Evolutionary conservation across 768 basidiomycete species (phyloP), one percentile per base, ranked within the genome.

Genomic region (Boletus coccyginus): DNA sequence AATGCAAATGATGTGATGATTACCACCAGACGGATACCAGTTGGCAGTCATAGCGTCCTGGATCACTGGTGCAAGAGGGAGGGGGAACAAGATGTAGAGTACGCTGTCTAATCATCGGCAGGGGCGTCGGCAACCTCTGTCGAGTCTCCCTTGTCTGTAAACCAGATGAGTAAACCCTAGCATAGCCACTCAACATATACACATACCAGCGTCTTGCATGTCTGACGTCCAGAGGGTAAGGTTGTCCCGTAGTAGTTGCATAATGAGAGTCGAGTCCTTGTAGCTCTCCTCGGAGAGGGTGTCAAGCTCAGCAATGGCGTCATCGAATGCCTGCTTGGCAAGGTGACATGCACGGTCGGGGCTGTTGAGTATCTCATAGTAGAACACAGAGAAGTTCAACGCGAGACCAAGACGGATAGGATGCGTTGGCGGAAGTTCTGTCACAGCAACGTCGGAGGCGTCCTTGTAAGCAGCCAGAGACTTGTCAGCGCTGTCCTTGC

Each of bases 321-420:
- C 95, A 62, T 98, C 95, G 75, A 98, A 98, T 9, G 96, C 95
- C 76, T 97, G 94, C 81, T 98, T 98, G 74, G 95, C 95, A 64
- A 98, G 90, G 72, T 95, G 92, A 81, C 95, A 97, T 50, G 96
- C 96, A 75, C 94, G 92, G 77, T 97, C 95, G 64, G 96, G 94
- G 76, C 90, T 91, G 86, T 97, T 97, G 75, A 97, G 87, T 73
- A 98, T 97, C 77, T 98, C 95, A 79, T 97, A 97, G 85, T 98
- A 98, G 84, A 98, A 98, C 48, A 98, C 95, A 52, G 94, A 97
- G 86, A 98, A 98, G 85, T 98, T 98, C 70, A 98, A 83, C 45
- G 95, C 95, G 53, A 98, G 90, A 75, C 96, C 96, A 61, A 98
- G 92, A 70, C 95, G 94, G 77, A 98, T 98, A 61, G 94, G 95